Evolutionary conservation across 2,329 filamentous ascomycete species (phyloP).

Genomic region (Reticulascus tulasneorum): DNA sequence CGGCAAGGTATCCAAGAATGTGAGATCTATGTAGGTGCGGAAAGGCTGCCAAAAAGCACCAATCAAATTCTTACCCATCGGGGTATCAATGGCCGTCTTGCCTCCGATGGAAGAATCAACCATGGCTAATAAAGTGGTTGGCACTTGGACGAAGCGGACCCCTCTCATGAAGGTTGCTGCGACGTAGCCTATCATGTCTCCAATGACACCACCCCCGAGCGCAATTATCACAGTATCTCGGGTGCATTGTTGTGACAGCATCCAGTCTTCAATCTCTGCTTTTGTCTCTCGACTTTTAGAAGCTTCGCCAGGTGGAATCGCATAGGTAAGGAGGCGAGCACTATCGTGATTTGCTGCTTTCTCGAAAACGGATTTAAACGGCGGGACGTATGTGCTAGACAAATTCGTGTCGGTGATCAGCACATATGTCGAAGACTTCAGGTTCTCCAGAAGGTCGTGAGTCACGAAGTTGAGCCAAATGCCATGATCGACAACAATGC

Average conservation of each 20-base stretch:
- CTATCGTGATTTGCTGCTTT: conserved; percentile 26
- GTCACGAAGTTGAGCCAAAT: conserved; percentile 82
- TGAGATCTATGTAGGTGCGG: conserved; percentile 89
- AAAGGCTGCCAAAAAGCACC: conserved; percentile 96
- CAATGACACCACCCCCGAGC: conserved; percentile 92
- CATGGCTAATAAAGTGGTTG: conserved; percentile 92
- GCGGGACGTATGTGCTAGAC: conserved; percentile 71
- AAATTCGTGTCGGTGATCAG: conserved; percentile 97
- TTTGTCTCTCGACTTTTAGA: conserved; percentile 94
- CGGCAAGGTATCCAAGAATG: conserved; percentile 86
- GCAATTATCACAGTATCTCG: conserved; percentile 93
- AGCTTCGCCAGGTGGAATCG: conserved; percentile 84
- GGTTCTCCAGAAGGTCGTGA: conserved; percentile 71
- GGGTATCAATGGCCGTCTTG: conserved; percentile 97
- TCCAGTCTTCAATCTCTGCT: conserved; percentile 95
- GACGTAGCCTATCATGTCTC: conserved; percentile 96
- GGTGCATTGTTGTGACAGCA: conserved; percentile 87
- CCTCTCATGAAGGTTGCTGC: conserved; percentile 98
- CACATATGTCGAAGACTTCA: conserved; percentile 86
- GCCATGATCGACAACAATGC: conserved; percentile 87
- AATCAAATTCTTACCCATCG: conserved; percentile 91
- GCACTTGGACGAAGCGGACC: conserved; percentile 92
- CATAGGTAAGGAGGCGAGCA: conserved; percentile 76
- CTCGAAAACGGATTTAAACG: conserved; percentile 53
- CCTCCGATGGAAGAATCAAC: conserved; percentile 98